Conservation (phyloP, 148 eudicot genomes). For the Rhododendron williamsianum region DNA sequence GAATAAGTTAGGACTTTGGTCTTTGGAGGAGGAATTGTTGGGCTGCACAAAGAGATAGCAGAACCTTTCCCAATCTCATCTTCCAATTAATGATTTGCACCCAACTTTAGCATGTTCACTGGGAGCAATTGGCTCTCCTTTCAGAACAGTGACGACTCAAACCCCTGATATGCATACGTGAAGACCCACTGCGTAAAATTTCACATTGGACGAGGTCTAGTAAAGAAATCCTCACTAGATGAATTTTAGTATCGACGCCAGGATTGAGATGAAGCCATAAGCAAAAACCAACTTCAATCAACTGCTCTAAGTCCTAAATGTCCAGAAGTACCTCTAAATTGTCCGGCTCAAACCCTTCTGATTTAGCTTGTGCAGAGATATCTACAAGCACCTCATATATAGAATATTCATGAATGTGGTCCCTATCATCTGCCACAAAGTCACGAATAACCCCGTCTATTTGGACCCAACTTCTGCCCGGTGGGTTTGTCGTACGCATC, state of each 20-base stretch:
- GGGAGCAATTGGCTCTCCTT: too few relatives aligned
- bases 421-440: constrained; percentile 37
- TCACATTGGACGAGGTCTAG: neutral
- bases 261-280: neutral
- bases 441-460: constrained; percentile 39
- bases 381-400: constrained; percentile 29
- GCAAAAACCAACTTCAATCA: neutral
- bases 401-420: constrained; percentile 25
- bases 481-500: constrained; percentile 27
- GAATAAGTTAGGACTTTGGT: neutral
- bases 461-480: constrained; percentile 56
- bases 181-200: neutral
- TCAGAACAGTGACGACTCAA: neutral
- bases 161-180: neutral
- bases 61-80: neutral
- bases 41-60: neutral
- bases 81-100: neutral
- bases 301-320: neutral
- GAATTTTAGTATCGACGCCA: neutral
- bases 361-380: constrained; percentile 12
- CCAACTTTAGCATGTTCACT: neutral
- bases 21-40: neutral
- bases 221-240: neutral
- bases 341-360: constrained; percentile 3
- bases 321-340: constrained; percentile 3